These are phyloP conservation scores for Medicago arabica DNA, from an alignment of 306 rosid genomes.

Conservation along the genomic window DNA sequence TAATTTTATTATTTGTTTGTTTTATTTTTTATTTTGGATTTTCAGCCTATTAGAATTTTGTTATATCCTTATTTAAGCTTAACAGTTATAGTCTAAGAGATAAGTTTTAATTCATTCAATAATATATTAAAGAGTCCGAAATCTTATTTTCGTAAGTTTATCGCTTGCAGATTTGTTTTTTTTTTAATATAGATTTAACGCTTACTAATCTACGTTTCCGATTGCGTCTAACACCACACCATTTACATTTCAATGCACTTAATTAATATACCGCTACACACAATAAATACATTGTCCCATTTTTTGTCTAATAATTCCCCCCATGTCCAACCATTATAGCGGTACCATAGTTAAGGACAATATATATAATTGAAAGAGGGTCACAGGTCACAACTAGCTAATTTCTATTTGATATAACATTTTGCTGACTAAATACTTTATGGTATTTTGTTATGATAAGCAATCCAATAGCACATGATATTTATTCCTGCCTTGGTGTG, in stretches of 20 bases:
- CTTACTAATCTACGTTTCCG: too few relatives aligned
- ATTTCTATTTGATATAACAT: slow-evolving; percentile 6
- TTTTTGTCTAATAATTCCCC: not conserved
- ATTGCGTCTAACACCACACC: too few relatives aligned
- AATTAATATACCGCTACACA: slow-evolving; percentile 7
- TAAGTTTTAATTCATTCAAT: too few relatives aligned
- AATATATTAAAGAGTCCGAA: too few relatives aligned
- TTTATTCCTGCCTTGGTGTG: slow-evolving; percentile 39
- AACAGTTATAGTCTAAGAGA: too few relatives aligned
- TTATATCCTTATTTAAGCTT: too few relatives aligned
- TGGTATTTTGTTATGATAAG: slow-evolving; percentile 35
- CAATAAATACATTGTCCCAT: slow-evolving; percentile 24
- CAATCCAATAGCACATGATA: slow-evolving; percentile 32
- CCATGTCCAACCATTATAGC: slow-evolving; percentile 15
- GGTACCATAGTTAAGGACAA: slow-evolving; percentile 25
- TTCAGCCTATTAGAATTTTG: too few relatives aligned
- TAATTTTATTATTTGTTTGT: too few relatives aligned
- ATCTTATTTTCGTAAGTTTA: too few relatives aligned
- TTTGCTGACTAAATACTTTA: slow-evolving; percentile 14
- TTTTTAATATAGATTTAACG: too few relatives aligned
- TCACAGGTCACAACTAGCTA: slow-evolving; percentile 15
- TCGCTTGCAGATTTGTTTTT: too few relatives aligned
- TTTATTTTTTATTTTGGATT: too few relatives aligned
- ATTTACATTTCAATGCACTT: not conserved
- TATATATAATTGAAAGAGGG: slow-evolving; percentile 30